Percentiles rank a stretch among this genome's conserved stretches.
phyloP scores from a whole-genome alignment of 2,329 filamentous ascomycete genomes.

The Diaporthe helianthi region DNA sequence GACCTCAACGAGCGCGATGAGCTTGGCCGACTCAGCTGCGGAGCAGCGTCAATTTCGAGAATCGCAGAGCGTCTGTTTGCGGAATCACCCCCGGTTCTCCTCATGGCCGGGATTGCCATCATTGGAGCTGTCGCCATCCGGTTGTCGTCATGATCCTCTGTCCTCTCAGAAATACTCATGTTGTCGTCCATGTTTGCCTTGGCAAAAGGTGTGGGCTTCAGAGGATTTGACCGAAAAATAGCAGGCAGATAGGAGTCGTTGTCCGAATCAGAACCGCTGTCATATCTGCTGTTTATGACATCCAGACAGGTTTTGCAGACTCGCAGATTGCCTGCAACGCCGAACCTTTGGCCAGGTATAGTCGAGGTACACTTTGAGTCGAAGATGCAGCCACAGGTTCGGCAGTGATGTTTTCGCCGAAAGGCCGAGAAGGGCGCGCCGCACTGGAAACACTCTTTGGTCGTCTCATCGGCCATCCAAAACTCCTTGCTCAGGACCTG shows the following conservation, averaged over 20 bases:
- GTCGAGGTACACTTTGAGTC: conserved; percentile 94
- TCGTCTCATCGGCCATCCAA: conserved; percentile 99
- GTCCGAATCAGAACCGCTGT: conserved; percentile 86
- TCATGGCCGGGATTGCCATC: conserved; percentile 74
- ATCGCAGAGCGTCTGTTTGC: conserved; percentile 88
- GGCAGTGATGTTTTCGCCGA: conserved; percentile 94
- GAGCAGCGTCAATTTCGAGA: conserved; percentile 79
- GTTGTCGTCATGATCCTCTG: conserved; percentile 53
- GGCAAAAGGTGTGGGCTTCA: conserved; percentile 48
- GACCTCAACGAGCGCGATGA: conserved; percentile 91
- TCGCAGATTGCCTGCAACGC: conserved; percentile 81
- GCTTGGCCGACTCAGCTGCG: conserved; percentile 82
- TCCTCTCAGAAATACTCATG: conserved; percentile 49
- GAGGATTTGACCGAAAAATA: conserved; percentile 64
- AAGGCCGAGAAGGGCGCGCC: conserved; percentile 92
- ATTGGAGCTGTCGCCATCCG: conserved; percentile 70
- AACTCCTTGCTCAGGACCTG: conserved; percentile 94
- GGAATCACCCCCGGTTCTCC: conserved; percentile 65
- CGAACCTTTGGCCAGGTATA: conserved; percentile 87
- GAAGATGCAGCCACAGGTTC: conserved; percentile 97
- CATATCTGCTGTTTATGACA: conserved; percentile 89
- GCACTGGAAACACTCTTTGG: conserved; percentile 95
- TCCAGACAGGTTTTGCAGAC: conserved; percentile 93
- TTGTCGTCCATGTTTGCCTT: conserved; percentile 46
- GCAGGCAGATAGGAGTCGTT: conserved; percentile 73